phyloP scores from a whole-genome alignment of 2,329 filamentous ascomycete genomes.

The Albophoma yamanashiensis region DNA sequence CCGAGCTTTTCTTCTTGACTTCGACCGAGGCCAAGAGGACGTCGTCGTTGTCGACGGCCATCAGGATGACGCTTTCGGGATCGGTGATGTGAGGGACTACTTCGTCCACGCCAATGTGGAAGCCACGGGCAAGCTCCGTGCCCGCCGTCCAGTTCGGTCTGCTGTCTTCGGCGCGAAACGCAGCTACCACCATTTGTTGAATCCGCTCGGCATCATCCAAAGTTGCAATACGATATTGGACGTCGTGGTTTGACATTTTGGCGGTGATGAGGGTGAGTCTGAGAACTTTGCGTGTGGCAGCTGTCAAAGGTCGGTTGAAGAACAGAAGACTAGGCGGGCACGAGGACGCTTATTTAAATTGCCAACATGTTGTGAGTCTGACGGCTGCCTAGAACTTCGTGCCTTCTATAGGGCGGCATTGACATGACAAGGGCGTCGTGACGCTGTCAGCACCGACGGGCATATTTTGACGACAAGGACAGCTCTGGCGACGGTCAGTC shows the following conservation, averaged over 20 bases:
- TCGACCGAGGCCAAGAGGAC: not conserved
- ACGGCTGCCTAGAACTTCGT: not conserved
- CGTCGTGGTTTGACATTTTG: not conserved
- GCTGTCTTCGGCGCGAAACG: not conserved
- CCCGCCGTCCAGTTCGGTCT: not conserved
- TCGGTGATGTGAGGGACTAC: not conserved
- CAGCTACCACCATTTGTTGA: not conserved
- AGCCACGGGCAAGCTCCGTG: not conserved
- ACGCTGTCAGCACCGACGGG: not conserved
- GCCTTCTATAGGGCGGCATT: not conserved
- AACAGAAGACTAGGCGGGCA: no score
- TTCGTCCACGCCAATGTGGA: not conserved
- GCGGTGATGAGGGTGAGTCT: not conserved
- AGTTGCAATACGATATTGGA: not conserved
- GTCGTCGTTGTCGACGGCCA: not conserved
- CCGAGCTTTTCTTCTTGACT: not conserved
- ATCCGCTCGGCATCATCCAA: not conserved
- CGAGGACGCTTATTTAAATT: not conserved
- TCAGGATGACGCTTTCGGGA: not conserved
- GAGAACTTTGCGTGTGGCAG: no score
- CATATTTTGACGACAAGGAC: not conserved
- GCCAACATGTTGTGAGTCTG: not conserved
- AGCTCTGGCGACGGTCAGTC: not conserved
- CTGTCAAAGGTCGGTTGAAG: no score
- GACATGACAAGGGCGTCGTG: not conserved